phyloP scores from a whole-genome alignment of 2,329 filamentous ascomycete species.

The Microascus cirrosus region DNA sequence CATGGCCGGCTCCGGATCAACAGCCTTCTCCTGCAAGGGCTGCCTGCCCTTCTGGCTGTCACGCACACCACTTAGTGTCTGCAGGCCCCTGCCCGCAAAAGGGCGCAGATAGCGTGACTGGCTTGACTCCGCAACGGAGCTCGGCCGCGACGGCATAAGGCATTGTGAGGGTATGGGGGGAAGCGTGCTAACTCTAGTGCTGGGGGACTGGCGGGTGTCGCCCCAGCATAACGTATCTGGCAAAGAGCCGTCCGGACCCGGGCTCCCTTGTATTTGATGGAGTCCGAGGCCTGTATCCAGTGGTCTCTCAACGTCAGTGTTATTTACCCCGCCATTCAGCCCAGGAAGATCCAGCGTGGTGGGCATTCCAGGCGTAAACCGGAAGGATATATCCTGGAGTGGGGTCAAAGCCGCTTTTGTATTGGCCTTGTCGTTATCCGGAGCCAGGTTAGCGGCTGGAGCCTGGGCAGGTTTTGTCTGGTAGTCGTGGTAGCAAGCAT shows the following conservation, averaged over 20 bases:
- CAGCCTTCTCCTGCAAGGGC: constrained; percentile 16
- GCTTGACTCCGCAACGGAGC: constrained; percentile 34
- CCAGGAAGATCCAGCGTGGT: constrained; percentile 20
- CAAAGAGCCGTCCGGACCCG: constrained; percentile 28
- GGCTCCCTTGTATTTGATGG: constrained; percentile 10
- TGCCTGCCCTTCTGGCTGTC: constrained; percentile 16
- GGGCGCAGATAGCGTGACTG: constrained; percentile 38
- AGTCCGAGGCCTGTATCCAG: background rate
- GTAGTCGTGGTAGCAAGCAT: constrained; percentile 49
- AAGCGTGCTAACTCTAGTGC: constrained; percentile 11
- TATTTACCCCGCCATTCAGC: background rate
- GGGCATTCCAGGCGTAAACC: constrained; percentile 18
- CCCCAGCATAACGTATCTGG: constrained; percentile 46
- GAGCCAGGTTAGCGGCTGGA: background rate
- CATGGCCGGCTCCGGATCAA: background rate
- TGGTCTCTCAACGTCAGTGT: background rate
- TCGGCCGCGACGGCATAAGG: constrained; percentile 37
- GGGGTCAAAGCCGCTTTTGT: constrained; percentile 39
- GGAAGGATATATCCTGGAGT: constrained; percentile 32
- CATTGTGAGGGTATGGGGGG: constrained; percentile 39
- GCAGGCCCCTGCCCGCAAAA: constrained; percentile 43
- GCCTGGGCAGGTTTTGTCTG: constrained; percentile 17
- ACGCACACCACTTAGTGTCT: constrained; percentile 34
- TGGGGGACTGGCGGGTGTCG: constrained; percentile 24
- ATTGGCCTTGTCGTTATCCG: constrained; percentile 27